Evolutionary conservation across 441 rosid species (phyloP).

Genomic region (Adansonia grandidieri): DNA sequence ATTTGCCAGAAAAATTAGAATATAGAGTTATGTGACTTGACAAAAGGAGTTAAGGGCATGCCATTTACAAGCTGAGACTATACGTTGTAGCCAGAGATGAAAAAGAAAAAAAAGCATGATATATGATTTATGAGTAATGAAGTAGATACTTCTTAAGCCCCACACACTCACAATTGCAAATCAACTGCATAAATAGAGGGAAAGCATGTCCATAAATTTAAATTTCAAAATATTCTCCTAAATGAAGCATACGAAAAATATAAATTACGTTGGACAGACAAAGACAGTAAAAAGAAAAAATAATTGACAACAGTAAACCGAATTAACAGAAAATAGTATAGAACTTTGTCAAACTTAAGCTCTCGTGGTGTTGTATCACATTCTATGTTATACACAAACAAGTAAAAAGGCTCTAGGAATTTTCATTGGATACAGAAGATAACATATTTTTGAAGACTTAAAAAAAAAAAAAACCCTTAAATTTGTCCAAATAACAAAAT

Average conservation of each 20-base stretch:
- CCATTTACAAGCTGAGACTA: background rate
- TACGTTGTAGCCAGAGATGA: background rate
- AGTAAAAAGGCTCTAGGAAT: background rate
- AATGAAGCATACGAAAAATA: background rate
- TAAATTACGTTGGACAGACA: background rate
- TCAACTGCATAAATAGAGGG: background rate
- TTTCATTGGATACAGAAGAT: background rate
- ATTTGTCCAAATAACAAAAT: background rate
- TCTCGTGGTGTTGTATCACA: background rate
- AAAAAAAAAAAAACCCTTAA: background rate
- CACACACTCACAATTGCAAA: background rate
- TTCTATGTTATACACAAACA: background rate
- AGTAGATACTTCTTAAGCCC: background rate
- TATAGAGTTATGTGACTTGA: background rate
- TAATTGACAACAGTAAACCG: background rate
- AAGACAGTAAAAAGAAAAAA: background rate
- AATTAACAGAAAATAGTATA: background rate
- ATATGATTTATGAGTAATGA: background rate
- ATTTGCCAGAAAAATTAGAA: background rate
- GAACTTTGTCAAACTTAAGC: background rate
- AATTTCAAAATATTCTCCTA: background rate
- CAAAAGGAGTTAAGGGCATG: background rate
- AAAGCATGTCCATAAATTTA: background rate
- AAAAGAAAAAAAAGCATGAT: background rate
- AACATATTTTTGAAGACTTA: background rate